Conservation (phyloP, 2,329 filamentous ascomycete genomes). For the Zasmidium citrigriseum region DNA sequence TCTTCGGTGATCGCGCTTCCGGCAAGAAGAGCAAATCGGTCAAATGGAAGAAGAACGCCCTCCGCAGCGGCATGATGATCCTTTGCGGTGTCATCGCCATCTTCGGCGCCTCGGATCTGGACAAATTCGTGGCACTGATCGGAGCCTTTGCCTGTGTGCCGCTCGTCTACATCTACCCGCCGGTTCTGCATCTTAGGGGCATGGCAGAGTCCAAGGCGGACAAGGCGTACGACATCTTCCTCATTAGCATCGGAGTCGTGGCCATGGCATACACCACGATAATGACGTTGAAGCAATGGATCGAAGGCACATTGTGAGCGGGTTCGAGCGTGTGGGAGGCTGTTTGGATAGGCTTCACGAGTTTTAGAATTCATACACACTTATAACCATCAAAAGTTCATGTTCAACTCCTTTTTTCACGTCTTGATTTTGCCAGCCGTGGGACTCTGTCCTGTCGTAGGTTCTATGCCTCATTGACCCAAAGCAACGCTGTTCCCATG, state of each 20-base stretch:
- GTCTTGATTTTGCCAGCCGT: too few species aligned
- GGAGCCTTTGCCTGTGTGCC: conserved; percentile 74
- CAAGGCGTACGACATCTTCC: conserved; percentile 60
- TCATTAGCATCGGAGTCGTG: conserved; percentile 64
- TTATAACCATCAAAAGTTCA: background rate
- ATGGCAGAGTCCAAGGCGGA: conserved; percentile 58
- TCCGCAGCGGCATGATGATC: conserved; percentile 59
- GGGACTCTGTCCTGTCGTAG: background rate
- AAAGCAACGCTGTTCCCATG: background rate
- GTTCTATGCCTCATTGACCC: background rate
- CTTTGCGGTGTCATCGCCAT: conserved; percentile 64
- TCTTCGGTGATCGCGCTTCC: conserved; percentile 65
- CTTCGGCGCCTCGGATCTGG: conserved; percentile 66
- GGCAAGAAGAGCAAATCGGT: conserved; percentile 65
- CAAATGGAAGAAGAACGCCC: conserved; percentile 76
- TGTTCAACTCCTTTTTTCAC: too few species aligned
- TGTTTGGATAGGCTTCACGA: background rate
- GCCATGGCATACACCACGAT: conserved; percentile 73
- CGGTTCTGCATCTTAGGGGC: conserved; percentile 69
- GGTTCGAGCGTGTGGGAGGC: background rate
- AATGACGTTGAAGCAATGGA: conserved; percentile 49
- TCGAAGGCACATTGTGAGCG: conserved; percentile 18
- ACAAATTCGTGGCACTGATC: conserved; percentile 74
- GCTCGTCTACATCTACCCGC: conserved; percentile 75
- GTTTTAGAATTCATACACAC: background rate